Percentiles rank a stretch among this genome's conserved stretches.
Evolutionary conservation across 768 basidiomycete genomes (phyloP).

Genomic region (Pisolithus albus): DNA sequence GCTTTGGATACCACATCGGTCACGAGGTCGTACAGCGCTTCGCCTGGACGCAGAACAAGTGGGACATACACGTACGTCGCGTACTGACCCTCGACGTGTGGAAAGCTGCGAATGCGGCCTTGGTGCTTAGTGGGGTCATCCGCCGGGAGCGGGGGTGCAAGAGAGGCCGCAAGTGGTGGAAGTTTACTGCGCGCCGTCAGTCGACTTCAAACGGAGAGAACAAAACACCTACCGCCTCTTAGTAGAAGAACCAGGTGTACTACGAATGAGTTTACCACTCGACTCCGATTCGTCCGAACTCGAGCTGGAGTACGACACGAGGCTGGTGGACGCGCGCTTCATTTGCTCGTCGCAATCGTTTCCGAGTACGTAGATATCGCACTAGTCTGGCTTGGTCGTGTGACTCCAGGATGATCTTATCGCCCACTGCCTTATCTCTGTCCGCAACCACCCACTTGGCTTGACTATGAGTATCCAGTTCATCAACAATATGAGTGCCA

Average conservation of each 20-base stretch:
- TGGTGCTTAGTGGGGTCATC: conserved; percentile 81
- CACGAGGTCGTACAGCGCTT: conserved; percentile 41
- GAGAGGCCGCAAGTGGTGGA: conserved; percentile 47
- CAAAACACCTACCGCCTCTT: conserved; percentile 37
- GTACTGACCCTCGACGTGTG: conserved; percentile 85
- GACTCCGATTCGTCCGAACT: conserved; percentile 32
- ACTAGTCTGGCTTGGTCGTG: neutral
- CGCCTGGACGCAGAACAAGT: conserved; percentile 38
- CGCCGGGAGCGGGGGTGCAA: conserved; percentile 43
- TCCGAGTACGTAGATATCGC: neutral
- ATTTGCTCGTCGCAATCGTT: conserved; percentile 5
- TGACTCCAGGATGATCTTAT: too few relatives aligned
- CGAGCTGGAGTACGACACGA: conserved; percentile 49
- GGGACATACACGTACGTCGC: conserved; percentile 74
- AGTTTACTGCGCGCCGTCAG: conserved; percentile 43
- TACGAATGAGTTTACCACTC: neutral
- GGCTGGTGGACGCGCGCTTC: conserved; percentile 18
- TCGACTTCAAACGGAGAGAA: neutral
- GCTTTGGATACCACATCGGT: neutral
- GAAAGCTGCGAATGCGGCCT: conserved; percentile 67
- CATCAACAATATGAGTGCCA: conserved; percentile 54
- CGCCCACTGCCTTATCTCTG: conserved; percentile 9
- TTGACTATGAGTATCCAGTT: conserved; percentile 60
- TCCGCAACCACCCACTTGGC: neutral
- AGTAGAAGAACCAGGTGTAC: conserved; percentile 9